These are phyloP conservation scores for Skeletonema grethae DNA, from an alignment of 108 stramenopile genomes.

Conservation along the genomic window DNA sequence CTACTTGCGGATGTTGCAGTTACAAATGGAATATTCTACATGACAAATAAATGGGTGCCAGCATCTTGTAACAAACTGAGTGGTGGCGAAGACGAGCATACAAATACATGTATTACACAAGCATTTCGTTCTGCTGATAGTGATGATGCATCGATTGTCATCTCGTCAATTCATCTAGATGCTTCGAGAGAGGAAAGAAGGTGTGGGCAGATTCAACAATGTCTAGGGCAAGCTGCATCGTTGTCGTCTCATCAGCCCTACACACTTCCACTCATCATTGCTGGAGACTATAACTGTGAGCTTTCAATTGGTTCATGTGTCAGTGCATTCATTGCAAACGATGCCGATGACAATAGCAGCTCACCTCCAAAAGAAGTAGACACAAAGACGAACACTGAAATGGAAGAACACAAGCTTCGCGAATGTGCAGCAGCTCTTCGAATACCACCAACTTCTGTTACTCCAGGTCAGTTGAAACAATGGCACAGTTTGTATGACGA, in stretches of 20 bases:
- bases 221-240: conserved; percentile 26
- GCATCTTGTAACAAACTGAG: not conserved
- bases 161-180: conserved; percentile 59
- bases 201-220: conserved; percentile 39
- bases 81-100: conserved; percentile 6
- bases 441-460: conserved; percentile 7
- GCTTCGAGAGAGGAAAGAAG: conserved; percentile 50
- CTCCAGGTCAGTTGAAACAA: conserved; percentile 39
- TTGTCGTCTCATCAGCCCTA: not conserved
- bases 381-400: not conserved
- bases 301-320: conserved; percentile 48
- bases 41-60: conserved; percentile 34
- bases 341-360: not conserved
- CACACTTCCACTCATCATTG: conserved; percentile 42
- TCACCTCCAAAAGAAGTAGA: not conserved
- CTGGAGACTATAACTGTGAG: conserved; percentile 60
- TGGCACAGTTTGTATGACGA: conserved; percentile 44
- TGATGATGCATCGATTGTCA: conserved; percentile 40
- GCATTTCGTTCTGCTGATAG: conserved; percentile 17
- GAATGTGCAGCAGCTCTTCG: conserved; percentile 45
- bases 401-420: not conserved
- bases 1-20: conserved; percentile 47
- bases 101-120: conserved; percentile 38
- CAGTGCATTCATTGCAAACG: conserved; percentile 30
- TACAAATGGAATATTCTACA: conserved; percentile 52